Conservation (phyloP, 129 eudicot genomes). For the Pseudognaphalium luteoalbum region DNA sequence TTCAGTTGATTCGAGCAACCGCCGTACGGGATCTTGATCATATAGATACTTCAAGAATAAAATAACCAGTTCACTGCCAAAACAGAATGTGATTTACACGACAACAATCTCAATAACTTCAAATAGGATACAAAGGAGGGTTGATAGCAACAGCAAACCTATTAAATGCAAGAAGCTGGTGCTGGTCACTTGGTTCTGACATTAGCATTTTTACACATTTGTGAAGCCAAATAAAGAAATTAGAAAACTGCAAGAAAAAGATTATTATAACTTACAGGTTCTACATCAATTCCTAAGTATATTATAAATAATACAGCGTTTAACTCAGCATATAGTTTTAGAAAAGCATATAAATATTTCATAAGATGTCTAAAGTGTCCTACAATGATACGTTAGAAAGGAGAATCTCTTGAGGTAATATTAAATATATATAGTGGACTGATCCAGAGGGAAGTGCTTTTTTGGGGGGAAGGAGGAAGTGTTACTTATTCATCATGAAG, state of each 20-base stretch:
- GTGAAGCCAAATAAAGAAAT: slow-evolving; percentile 94
- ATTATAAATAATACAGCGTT: not conserved
- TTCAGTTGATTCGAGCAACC: slow-evolving; percentile 65
- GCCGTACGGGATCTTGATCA: slow-evolving; percentile 85
- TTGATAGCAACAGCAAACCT: slow-evolving; percentile 46
- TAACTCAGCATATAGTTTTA: not conserved
- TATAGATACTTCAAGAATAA: slow-evolving; percentile 82
- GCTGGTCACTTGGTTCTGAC: slow-evolving; percentile 93
- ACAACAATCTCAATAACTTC: not conserved
- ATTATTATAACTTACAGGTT: slow-evolving; percentile 45
- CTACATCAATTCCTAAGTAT: not conserved
- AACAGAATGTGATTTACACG: slow-evolving; percentile 16
- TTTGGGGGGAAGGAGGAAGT: no score
- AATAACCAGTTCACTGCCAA: slow-evolving; percentile 87
- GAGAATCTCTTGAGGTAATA: not conserved
- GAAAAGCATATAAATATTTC: not conserved
- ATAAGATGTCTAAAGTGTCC: not conserved
- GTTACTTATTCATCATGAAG: no score
- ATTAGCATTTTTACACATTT: slow-evolving; percentile 81
- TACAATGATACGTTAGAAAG: not conserved
- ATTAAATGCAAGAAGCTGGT: slow-evolving; percentile 71
- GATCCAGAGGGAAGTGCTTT: no score
- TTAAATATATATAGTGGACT: no score
- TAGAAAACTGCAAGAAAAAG: slow-evolving; percentile 69
- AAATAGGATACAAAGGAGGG: not conserved